Evolutionary conservation across 805 yeast species (phyloP).

Genomic region (Clavispora vitiphila): DNA sequence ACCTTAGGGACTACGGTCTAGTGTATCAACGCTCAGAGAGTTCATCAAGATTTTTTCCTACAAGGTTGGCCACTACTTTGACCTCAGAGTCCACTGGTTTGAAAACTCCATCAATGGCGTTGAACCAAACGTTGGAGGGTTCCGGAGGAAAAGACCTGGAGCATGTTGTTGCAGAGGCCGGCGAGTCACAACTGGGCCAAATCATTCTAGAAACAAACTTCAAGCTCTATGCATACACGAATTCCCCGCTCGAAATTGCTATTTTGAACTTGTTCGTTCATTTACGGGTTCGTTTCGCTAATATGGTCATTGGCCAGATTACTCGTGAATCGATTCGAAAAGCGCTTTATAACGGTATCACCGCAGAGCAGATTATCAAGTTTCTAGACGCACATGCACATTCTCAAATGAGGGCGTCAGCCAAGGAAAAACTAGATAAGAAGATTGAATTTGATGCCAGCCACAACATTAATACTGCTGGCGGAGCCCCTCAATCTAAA

Average conservation of each 20-base stretch:
- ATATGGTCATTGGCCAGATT: slow-evolving; percentile 89
- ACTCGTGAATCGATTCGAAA: slow-evolving; percentile 87
- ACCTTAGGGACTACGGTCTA: slow-evolving; percentile 85
- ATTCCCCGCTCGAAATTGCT: slow-evolving; percentile 92
- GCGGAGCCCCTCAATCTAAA: slow-evolving; percentile 34
- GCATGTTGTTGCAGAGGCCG: slow-evolving; percentile 9
- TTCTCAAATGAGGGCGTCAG: slow-evolving; percentile 76
- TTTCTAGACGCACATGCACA: slow-evolving; percentile 91
- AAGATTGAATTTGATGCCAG: slow-evolving; percentile 60
- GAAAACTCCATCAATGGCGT: slow-evolving; percentile 68
- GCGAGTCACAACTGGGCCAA: slow-evolving; percentile 48
- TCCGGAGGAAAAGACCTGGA: slow-evolving; percentile 20
- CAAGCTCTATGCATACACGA: slow-evolving; percentile 87
- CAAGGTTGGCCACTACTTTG: slow-evolving; percentile 80
- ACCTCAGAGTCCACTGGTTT: slow-evolving; percentile 77
- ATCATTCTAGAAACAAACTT: slow-evolving; percentile 91
- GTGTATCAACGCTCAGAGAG: slow-evolving; percentile 59
- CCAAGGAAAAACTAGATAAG: slow-evolving; percentile 63
- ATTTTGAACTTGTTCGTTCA: slow-evolving; percentile 85
- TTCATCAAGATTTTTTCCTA: slow-evolving; percentile 75
- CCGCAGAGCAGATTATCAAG: slow-evolving; percentile 89
- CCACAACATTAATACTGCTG: slow-evolving; percentile 43
- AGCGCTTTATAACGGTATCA: slow-evolving; percentile 83
- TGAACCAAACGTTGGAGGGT: slow-evolving; percentile 55
- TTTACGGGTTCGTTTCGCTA: slow-evolving; percentile 76